Base-by-base conservation (phyloP, 129 eudicot species). In the Helichrysum umbraculigerum region DNA sequence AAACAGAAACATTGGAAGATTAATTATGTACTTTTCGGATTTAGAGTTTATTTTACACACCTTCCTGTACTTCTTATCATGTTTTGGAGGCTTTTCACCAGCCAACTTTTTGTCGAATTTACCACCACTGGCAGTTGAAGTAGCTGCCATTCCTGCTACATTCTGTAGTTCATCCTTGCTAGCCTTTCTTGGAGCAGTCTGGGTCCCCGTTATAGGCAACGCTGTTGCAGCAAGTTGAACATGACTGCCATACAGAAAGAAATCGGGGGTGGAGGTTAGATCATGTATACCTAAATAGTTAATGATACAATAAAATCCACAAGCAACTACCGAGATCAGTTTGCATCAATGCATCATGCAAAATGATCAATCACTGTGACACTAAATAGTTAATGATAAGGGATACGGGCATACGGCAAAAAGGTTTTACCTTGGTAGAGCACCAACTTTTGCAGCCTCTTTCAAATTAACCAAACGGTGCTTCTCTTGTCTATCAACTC, bases 81-180 rank as follows among this genome's bases (percentile, higher is more conserved):
- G 92, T 81, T 95, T 95, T 2, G 82, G 91, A 52, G 94, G 89
- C 87, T 91, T 95, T 75, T 95, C 99, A 67, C 99, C 99, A 0
- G 89, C 83, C 80, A 95, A 80, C 41, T 89, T 95, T 88, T 91
- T 95, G 86, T 91, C 97, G 71, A 95, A 95, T 81, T 95, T 95
- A 42, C 99, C 99, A 25, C 96, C 93, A 50, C 99, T 95, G 29
- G 99, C 99, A n/a, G 99, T 95, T 69, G 99, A 80, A 78, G 87
- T 89, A 78, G 96, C 97, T 35, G 99, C 99, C 89, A 90, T 83
- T 66, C 99, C 99, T 44, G 97, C 99, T 35, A 95, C 96, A 82
- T 87, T 88, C 68, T 82, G 91, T 17, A 95, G 73, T 80, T 89
- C 97, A 42, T 83, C 91, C 76, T 95, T 95, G 82, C 92, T 83